These are phyloP conservation scores for Quercus phellos DNA, from an alignment of 331 rosid genomes.

Conservation along the genomic window DNA sequence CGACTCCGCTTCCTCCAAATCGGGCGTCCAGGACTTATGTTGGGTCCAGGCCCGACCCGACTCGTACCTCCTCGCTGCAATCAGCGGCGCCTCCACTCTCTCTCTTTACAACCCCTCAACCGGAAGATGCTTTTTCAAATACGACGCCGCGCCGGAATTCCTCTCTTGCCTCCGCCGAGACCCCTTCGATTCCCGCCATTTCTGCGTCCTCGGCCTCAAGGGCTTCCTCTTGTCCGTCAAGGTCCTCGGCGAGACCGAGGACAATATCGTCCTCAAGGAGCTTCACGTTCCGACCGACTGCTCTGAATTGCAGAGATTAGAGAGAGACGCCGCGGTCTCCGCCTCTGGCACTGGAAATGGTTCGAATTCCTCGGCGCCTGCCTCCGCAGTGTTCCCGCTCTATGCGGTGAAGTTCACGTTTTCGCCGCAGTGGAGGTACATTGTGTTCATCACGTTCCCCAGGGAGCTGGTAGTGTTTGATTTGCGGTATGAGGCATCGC, in stretches of 20 bases:
- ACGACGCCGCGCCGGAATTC: conserved; percentile 71
- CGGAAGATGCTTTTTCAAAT: conserved; percentile 88
- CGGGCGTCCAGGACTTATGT: conserved; percentile 75
- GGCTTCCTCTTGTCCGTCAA: conserved; percentile 63
- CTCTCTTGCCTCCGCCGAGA: conserved; percentile 77
- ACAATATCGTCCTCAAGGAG: conserved; percentile 53
- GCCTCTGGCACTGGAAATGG: background rate
- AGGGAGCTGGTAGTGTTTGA: conserved; percentile 86
- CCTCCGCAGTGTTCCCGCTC: conserved; percentile 60
- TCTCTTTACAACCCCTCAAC: conserved; percentile 53
- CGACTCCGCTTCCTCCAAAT: conserved; percentile 34
- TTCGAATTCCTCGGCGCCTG: conserved; percentile 37
- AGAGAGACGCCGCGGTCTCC: conserved; percentile 40
- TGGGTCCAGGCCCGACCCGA: conserved; percentile 83
- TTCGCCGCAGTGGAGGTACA: conserved; percentile 78
- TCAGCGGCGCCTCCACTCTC: conserved; percentile 67
- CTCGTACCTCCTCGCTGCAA: conserved; percentile 53
- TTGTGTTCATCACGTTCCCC: conserved; percentile 75
- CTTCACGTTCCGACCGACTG: conserved; percentile 59
- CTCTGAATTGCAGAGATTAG: conserved; percentile 58
- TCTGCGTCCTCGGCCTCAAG: conserved; percentile 70
- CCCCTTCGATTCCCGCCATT: conserved; percentile 84
- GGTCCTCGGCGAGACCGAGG: conserved; percentile 67
- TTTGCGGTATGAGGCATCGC: conserved; percentile 67
- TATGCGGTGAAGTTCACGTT: conserved; percentile 51